Base-by-base conservation (phyloP, 2,329 filamentous ascomycete genomes). In the Ceratocystis variospora region DNA sequence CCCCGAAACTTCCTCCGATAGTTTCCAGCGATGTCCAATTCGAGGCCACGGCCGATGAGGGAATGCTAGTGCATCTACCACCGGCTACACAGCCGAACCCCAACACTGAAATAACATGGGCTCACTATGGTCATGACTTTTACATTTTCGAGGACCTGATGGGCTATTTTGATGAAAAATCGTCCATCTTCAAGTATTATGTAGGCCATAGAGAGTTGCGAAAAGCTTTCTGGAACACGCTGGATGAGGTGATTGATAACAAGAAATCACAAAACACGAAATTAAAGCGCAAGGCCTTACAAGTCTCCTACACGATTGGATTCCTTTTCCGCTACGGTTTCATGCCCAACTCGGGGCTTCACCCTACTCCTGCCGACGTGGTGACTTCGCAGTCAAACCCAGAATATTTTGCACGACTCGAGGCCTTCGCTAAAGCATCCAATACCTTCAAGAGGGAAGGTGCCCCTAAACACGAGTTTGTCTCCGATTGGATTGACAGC, bases 141-240 rank as follows among this genome's bases (percentile, higher is more conserved):
- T 63, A 50, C 45, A 63, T 63, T n/a, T 48, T 63, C 1, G 62
- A 63, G 44, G 62, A 63, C 28, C 46, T 63, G 17, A 46, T 63
- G 28, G 62, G 62, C 15, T 50, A 63, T 31, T 46, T 50, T 50
- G n/a, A 63, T 22, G 45, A 63, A 22, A 33, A 63, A 8, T 63
- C 55, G 7, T 17, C 17, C 8, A 37, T 63, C 44, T 63, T 63
- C 45, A 63, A 31, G 25, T 63, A 63, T 19, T 33, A 63, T 17
- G 5, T 25, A 10, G 62, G 28, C 44, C 46, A 50, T 8, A 17
- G 41, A 15, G 17, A 63, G 8, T 28, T 48, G 8, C 41, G 33
- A 15, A 31, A 15, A 3, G 28, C 62, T 10, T 63, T 63, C 50
- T 63, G 45, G 62, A 48, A 63, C 15, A 48, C 62, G 1, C 8